Evolutionary conservation across 768 basidiomycete species (phyloP), one percentile per base, ranked within the genome.

Genomic region (Tulasnella calospora): DNA sequence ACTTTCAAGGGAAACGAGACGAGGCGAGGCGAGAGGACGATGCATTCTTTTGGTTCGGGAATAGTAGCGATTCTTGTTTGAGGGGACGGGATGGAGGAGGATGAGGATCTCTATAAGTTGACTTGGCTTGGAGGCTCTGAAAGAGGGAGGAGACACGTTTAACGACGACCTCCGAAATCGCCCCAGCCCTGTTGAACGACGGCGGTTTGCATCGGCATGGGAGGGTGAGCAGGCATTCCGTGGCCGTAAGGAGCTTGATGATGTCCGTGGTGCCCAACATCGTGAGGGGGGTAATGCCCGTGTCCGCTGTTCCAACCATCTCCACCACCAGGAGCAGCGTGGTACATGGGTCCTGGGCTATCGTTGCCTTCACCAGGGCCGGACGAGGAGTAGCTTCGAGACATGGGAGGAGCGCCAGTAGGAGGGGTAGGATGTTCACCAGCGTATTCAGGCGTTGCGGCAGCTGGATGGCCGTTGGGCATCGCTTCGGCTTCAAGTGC

Each of bases 121-220:
- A 38, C 38, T 38, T 38, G 38, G 38, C 38, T 38, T 3, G 38
- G 38, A 3, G 9, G 38, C 38, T 38, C 38, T 38, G 5, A 57
- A 57, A 30, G 9, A 30, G 10, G 55, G 55, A 57, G 44, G 44
- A 46, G 12, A 57, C 2, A 27, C 55, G n/a, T 57, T 57, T 57
- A 57, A 57, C 71, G 35, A 71, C 71, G 36, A 27, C 71, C 71
- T 30, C 67, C 67, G 36, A 30, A 69, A 36, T 71, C n/a, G 17
- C 35, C 71, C 71, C 71, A 71, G 10, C 71, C 71, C 36, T 71
- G 71, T 23, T 71, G 71, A 44, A 71, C 71, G 33, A 36, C 71
- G 71, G 36, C 71, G 41, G 41, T 35, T 23, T 44, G 36, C 71
- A 57, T 57, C 3, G 71, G 71, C 41, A 44, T 44, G 9, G 71